Base-by-base conservation (phyloP, 2,329 filamentous ascomycete genomes). In the Aspergillus sp. region DNA sequence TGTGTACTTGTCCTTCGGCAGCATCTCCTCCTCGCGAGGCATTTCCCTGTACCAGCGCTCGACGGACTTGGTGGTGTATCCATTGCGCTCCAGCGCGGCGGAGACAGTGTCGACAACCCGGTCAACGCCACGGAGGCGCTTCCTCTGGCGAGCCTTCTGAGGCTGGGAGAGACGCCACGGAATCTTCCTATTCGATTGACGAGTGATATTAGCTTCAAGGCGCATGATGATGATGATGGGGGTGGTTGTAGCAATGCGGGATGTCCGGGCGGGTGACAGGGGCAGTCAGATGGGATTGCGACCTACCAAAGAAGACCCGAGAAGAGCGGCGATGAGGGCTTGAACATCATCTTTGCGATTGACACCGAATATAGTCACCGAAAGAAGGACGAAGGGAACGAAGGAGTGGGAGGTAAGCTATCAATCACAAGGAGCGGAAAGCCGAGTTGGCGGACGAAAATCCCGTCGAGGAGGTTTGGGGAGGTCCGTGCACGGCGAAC, bases 1-100 rank as follows among this genome's bases (percentile, higher is more conserved):
- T 27, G 92, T 96, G 81, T 99, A 99, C 81, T 99, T 99, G 81
- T 99, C 95, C 78, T 87, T 90, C 50, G 95, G 90, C 76, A 96
- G 76, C 95, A 99, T 99, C 83, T 98, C 92, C 72, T 87, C 85
- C 83, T 99, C 95, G 25, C 87, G 90, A 21, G 95, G 95, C 95
- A 99, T 99, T 79, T 96, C 92, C 39, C 84, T 84, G 83, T 95
- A 96, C 95, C 95, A 99, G 73, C 88, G 82, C 77, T 96, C 90
- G 61, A 99, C 83, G 57, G 91, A 84, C 79, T 92, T 92, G 58
- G 85, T 82, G 50, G 88, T 85, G 61, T 88, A 85, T 71, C 88
- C 83, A 60, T 90, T 83, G 77, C 88, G 90, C 55, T 86, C 83
- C 57, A 98, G 84, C 17, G 94, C 93, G 48, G 82, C 84, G 72